These are phyloP conservation scores for Thermomyces lanuginosus DNA, from an alignment of 2,329 filamentous ascomycete species.

Conservation along the genomic window DNA sequence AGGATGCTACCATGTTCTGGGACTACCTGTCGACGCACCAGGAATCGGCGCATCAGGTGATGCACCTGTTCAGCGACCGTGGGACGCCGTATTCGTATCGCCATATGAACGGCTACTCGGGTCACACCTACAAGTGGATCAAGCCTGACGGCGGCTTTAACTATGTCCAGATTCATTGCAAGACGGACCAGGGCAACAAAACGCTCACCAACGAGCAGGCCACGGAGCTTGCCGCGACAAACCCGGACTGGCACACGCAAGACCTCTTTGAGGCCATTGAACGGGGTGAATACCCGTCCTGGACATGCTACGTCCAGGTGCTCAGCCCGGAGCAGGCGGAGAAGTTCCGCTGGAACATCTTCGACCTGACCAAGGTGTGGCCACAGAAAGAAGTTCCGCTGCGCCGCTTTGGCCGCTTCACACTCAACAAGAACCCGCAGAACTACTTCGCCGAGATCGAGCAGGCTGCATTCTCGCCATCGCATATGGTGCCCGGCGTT, in stretches of 20 bases:
- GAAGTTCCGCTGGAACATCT: slow-evolving; percentile 45
- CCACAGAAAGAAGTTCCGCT: slow-evolving; percentile 47
- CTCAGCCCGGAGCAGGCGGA: slow-evolving; percentile 47
- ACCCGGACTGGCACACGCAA: slow-evolving; percentile 47
- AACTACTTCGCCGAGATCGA: slow-evolving; percentile 60
- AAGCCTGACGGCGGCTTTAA: slow-evolving; percentile 50
- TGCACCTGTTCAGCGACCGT: slow-evolving; percentile 50
- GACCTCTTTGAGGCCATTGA: slow-evolving; percentile 50
- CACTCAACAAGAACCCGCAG: slow-evolving; percentile 46
- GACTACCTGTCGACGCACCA: slow-evolving; percentile 46
- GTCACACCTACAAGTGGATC: slow-evolving; percentile 50
- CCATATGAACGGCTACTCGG: slow-evolving; percentile 52
- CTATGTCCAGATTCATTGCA: slow-evolving; percentile 50
- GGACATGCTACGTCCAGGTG: slow-evolving; percentile 49
- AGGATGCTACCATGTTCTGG: slow-evolving; percentile 56
- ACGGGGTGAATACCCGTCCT: slow-evolving; percentile 44
- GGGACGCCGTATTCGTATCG: slow-evolving; percentile 50
- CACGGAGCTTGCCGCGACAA: slow-evolving; percentile 35
- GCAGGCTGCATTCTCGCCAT: slow-evolving; percentile 52
- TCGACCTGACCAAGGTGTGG: slow-evolving; percentile 57
- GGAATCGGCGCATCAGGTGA: slow-evolving; percentile 47
- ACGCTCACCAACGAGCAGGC: slow-evolving; percentile 44
- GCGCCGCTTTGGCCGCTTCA: slow-evolving; percentile 44
- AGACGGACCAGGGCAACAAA: slow-evolving; percentile 46
- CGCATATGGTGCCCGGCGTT: slow-evolving; percentile 50